Base-by-base conservation (phyloP, 1,284 basidiomycete genomes). In the Leucoagaricus sp. region DNA sequence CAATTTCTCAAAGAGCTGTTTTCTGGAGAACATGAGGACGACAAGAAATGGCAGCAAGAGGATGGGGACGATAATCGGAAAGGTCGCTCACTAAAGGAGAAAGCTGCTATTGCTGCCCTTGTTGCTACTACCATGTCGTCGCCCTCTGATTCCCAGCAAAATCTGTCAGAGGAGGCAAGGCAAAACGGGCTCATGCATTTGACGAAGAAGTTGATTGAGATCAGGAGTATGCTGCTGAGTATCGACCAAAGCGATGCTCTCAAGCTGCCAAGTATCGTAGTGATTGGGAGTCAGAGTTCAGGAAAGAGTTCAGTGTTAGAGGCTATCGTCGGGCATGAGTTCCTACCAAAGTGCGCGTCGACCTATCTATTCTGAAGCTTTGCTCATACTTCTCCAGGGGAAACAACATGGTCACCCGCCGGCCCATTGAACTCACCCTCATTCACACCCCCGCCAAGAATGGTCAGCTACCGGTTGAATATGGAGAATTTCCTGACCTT, bases 381-480 rank as follows among this genome's bases (percentile, higher is more conserved):
- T 40, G 62, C 46, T 55, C 33, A 40, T 21, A 21, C 10, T 44
- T 17, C 26, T 36, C 8, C 67, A 97, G 94, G 76, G 96, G 96
- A 57, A 91, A 96, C 73, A 99, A 99, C 73, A 99, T 99, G 97
- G 97, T 99, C 45, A 99, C 96, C 1, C 91, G 96, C 2, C 88
- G 96, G 48, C 97, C 96, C 0, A 97, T 99, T 66, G 96, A 99
- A 70, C 84, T 99, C 57, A 99, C 96, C 0, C 87, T 99, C 49
- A 89, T 99, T 58, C 93, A 99, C 69, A 97, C 93, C 0, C 91
- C 93, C 13, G 70, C 77, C 7, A 76, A 75, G 33, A 71, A 75
- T 36, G 82, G 84, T 3, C 77, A 82, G 33, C 73, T 78, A n/a
- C 83, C 88, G 3, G 75, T 80, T 26, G 96, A 98, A 69, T 98